Base-by-base conservation (phyloP, 495 filamentous ascomycete genomes). In the Aspergillus sclerotioniger region DNA sequence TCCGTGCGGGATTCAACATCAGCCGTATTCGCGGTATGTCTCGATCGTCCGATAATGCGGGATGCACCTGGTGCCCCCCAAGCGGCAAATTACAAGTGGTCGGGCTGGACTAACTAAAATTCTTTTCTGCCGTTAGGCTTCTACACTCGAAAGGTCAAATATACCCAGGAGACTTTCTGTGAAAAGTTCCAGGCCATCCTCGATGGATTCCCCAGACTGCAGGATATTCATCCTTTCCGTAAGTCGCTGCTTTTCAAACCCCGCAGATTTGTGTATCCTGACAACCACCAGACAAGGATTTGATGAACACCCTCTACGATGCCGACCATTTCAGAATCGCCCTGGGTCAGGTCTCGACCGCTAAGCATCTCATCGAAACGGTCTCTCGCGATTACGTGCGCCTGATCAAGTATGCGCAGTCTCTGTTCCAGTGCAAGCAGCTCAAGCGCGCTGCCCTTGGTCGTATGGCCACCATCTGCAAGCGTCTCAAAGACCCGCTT, bases 91-190 rank as follows among this genome's bases (percentile, higher is more conserved):
- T 25, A 41, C 10, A 41, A 41, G 5, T 13, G 12, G 13, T 41
- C 37, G 37, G 37, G 28, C 31, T 50, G 28, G 17, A n/a, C 47
- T 50, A 25, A 50, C 25, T 28, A 25, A 58, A 41, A 59, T 35
- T 67, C 59, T 70, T 57, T 62, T 55, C 39, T 29, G 29, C 39
- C 35, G 51, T 53, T 62, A 87, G 90, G 86, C 55, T 97, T 96
- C 80, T 96, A 96, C 70, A 96, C 92, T 57, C 84, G 94, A 70
- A 98, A 98, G 76, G 94, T 98, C 82, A 98, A 98, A 73, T 98
- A 89, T 72, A 98, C 94, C n/a, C 87, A 93, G 68, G 92, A 97
- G 75, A 97, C 94, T 43, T 97, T 97, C 74, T 84, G 85, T 53
- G 94, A 98, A 64, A 96, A 98, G 77, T 85, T 98, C 57, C 86